These are phyloP conservation scores for Sanghuangporus weigelae DNA, from an alignment of 1,284 basidiomycete genomes.

Conservation along the genomic window DNA sequence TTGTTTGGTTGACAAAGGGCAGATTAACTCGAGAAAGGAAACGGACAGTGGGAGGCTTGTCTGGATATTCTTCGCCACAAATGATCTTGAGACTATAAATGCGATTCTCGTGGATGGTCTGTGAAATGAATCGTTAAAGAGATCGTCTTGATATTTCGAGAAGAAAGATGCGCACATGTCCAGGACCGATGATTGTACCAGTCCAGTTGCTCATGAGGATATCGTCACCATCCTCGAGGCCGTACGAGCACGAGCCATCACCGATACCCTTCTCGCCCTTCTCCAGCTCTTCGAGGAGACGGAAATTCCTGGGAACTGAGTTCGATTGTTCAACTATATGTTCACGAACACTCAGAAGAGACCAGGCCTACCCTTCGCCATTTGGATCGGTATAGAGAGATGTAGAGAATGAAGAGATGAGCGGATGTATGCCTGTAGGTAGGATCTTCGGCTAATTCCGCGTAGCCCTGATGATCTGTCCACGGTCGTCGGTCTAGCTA, in stretches of 20 bases:
- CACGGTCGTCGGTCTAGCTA: neutral
- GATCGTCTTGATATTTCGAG: neutral
- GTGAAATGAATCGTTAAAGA: constrained; percentile 18
- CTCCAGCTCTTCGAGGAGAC: constrained; percentile 95
- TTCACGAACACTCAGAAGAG: neutral
- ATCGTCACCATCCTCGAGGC: constrained; percentile 88
- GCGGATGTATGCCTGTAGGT: neutral
- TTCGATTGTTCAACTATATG: neutral
- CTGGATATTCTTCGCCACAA: constrained; percentile 84
- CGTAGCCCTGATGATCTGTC: neutral
- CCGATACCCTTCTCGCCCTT: constrained; percentile 99
- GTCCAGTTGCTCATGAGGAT: constrained; percentile 98
- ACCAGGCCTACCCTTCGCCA: constrained; percentile 14
- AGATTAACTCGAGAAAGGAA: constrained; percentile 92
- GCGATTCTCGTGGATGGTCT: constrained; percentile 97
- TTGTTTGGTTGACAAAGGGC: constrained; percentile 77
- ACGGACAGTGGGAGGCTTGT: constrained; percentile 69
- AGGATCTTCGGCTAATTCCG: neutral
- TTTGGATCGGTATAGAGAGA: neutral
- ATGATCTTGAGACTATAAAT: constrained; percentile 95
- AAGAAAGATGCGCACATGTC: constrained; percentile 63
- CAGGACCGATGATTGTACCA: constrained; percentile 97
- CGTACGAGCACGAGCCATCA: constrained; percentile 95
- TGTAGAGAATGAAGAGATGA: neutral
- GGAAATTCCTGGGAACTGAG: constrained; percentile 92